Evolutionary conservation across 768 basidiomycete genomes (phyloP), one percentile per base, ranked within the genome.

Genomic region (Asterophora parasitica): DNA sequence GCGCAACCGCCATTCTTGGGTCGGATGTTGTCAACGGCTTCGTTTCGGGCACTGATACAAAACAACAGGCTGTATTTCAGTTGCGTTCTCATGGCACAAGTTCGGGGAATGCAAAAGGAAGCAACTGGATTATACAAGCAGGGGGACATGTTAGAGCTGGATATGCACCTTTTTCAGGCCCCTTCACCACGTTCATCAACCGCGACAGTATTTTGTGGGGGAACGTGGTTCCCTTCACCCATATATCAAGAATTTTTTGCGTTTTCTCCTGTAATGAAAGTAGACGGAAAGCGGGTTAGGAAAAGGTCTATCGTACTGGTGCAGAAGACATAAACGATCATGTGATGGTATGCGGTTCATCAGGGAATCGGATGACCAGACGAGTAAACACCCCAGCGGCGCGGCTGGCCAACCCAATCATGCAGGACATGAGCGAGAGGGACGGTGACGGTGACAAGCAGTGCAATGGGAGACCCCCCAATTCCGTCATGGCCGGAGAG

Each of bases 241-340:
- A 99, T 61, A 99, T 97, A 71, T 97, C 96, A 68, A 95, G 81
- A 61, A 99, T 83, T 69, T 98, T 98, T 76, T 87, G 86, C 38
- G 89, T 79, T 73, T 99, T 99, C 75, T 96, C 95, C 94, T 97
- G 75, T 68, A 63, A 68, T 58, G 61, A 61, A 60, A 55, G 61
- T 65, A 64, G 66, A 55, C 34, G 47, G 53, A 55, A 51, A 54
- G 53, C 49, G 57, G 53, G 74, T 80, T 67, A 79, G 74, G 69
- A 66, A 55, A 59, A 60, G 50, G 57, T 56, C 59, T 58, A 60
- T 62, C 59, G 53, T 61, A 63, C 58, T 46, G 41, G 38, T 56
- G 54, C 52, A 54, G 53, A 65, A 61, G 60, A 62, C 46, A 51
- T 56, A 61, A 61, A 43, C 37, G 45, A 51, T 60, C 62, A 62